Evolutionary conservation across 2,329 filamentous ascomycete genomes (phyloP).

Genomic region (Neofusicoccum ribis): DNA sequence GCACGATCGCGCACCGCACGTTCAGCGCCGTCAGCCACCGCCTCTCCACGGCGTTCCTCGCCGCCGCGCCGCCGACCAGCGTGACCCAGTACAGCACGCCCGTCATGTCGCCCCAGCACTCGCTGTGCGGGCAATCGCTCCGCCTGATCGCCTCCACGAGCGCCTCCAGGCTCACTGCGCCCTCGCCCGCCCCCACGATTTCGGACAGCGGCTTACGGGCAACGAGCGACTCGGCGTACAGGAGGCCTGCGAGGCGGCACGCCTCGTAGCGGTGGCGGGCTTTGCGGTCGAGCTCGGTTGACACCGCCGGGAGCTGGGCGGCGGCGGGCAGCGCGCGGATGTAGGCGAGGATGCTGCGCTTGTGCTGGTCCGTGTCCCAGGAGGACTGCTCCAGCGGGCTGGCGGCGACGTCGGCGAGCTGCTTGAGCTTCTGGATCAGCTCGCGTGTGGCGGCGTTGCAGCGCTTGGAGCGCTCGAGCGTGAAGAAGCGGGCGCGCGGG

Average conservation of each 20-base stretch:
- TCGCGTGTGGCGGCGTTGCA: conserved; percentile 25
- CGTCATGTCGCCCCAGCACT: conserved; percentile 39
- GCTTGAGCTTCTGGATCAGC: conserved; percentile 30
- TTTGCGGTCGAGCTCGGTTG: conserved; percentile 22
- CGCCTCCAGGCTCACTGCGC: conserved; percentile 25
- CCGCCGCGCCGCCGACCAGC: conserved; percentile 33
- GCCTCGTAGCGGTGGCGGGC: conserved; percentile 37
- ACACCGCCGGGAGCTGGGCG: conserved; percentile 22
- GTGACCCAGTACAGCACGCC: conserved; percentile 41
- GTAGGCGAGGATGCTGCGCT: neutral
- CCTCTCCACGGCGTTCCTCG: conserved; percentile 7
- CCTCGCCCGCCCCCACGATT: neutral
- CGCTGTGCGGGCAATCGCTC: conserved; percentile 32
- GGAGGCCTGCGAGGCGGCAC: conserved; percentile 32
- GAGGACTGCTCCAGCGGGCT: conserved; percentile 4
- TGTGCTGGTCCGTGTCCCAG: neutral
- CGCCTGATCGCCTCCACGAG: conserved; percentile 30
- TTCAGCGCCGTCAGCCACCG: conserved; percentile 36
- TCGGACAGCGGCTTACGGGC: conserved; percentile 30
- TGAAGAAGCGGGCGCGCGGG: conserved; percentile 30
- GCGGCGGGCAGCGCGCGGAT: conserved; percentile 1
- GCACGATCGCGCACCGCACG: conserved; percentile 32
- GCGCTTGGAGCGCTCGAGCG: conserved; percentile 27
- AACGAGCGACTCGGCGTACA: conserved; percentile 36
- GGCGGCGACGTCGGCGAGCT: conserved; percentile 34